Evolutionary conservation across 495 filamentous ascomycete species (phyloP), one percentile per base, ranked within the genome.

Genomic region (Podospora pseudocomata): DNA sequence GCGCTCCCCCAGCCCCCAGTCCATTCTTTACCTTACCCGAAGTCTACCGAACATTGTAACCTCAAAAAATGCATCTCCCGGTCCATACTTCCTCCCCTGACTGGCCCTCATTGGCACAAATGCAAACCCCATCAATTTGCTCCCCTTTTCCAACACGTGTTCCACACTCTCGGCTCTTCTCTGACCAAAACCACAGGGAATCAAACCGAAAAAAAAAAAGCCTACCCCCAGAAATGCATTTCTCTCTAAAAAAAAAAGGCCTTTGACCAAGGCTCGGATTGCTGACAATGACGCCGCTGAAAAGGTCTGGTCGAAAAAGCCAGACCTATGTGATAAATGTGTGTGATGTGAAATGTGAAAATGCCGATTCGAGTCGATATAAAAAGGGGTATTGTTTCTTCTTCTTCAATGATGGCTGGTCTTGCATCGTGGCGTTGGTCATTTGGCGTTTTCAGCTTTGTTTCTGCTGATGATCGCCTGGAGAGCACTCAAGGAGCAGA

Each of bases 141-240:
- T 11, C 15, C 39, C 39, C 39, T 16, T 39, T 49, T 49, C 39
- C 39, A 49, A 49, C 39, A 13, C 15, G 7, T 16, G 6, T 49
- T 16, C 39, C 13, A 49, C 59, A 27, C 44, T 70, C 28, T 65
- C 55, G 60, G 27, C 39, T 61, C 56, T 58, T 39, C 20, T 28
- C 53, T 54, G 55, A 30, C 32, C 5, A 59, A 70, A 64, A 70
- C 63, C 39, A 49, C 39, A 18, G 39, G 39, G 39, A 66, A 57
- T 27, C 28, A 60, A 70, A 66, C 28, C 3, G 53, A 54, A 16
- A 19, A 70, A 70, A 70, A 34, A 65, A 70, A 59, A 66, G 68
- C 23, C 64, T 64, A 58, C 60, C 68, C 63, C 68, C 19, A 53
- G 26, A 58, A 60, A 60, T 63, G 39, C 39, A 49, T 49, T 49